Conservation (phyloP, 2,329 filamentous ascomycete genomes). For the Monosporascus cannonballus region DNA sequence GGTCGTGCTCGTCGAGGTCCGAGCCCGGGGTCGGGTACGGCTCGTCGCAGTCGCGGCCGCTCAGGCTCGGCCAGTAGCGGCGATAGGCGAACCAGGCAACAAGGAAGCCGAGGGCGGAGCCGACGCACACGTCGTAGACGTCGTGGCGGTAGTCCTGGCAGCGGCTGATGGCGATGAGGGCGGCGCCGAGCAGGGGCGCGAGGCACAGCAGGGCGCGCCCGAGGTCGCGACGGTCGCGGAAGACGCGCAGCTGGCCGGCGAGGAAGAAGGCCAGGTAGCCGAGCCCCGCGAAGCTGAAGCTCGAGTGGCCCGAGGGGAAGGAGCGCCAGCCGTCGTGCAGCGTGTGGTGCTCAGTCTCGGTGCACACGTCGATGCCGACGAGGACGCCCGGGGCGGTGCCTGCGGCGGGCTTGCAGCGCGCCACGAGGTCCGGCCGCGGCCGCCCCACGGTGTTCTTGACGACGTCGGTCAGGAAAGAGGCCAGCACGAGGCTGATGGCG, state of each 20-base stretch:
- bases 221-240: slow-evolving; percentile 44
- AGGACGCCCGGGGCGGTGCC: slow-evolving; percentile 44
- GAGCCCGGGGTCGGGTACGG: slow-evolving; percentile 46
- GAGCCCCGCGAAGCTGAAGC: slow-evolving; percentile 72
- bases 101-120: slow-evolving; percentile 52
- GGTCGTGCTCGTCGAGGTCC: slow-evolving; percentile 20
- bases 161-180: slow-evolving; percentile 62
- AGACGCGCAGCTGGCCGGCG: slow-evolving; percentile 59
- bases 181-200: slow-evolving; percentile 53
- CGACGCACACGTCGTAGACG: slow-evolving; percentile 61
- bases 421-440: slow-evolving; percentile 57
- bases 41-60: slow-evolving; percentile 47
- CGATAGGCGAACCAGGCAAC: slow-evolving; percentile 62
- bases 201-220: slow-evolving; percentile 52
- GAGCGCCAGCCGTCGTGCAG: slow-evolving; percentile 81
- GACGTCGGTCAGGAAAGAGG: slow-evolving; percentile 78
- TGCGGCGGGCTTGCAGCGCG: slow-evolving; percentile 69
- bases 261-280: slow-evolving; percentile 69
- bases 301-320: slow-evolving; percentile 76
- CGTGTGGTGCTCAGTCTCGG: slow-evolving; percentile 58
- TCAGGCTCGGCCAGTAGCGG: slow-evolving; percentile 54
- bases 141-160: slow-evolving; percentile 68
- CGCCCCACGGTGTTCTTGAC: slow-evolving; percentile 85
- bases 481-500: slow-evolving; percentile 67
- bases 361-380: slow-evolving; percentile 66